Base-by-base conservation (phyloP, 768 basidiomycete species). In the Coprinopsis cinerea region DNA sequence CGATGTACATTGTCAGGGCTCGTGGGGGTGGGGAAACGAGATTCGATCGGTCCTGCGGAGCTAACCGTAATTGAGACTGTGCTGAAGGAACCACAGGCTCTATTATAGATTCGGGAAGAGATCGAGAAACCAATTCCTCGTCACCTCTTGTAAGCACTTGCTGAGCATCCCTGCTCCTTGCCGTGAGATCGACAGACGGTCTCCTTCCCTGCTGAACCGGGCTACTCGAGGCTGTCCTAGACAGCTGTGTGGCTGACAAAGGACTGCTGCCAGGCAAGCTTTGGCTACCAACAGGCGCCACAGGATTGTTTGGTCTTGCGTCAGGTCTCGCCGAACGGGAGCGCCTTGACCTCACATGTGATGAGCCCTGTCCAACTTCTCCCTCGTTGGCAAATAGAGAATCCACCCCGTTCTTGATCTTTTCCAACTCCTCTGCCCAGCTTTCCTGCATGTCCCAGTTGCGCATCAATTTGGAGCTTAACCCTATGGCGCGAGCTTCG, bases 1-100 rank as follows among this genome's bases (percentile, higher is more conserved):
- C 82, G 30, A 85, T 73, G 57, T 82, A 88, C 62, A 87, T 82
- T 1, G 88, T 89, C 30, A 91, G 59, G 1, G 88, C 85, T 32
- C 86, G 76, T 1, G 88, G 86, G 7, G 88, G 75, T 23, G 81
- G 85, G 0, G 86, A 67, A 47, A 89, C 66, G 25, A 88, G 74
- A 41, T 74, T 64, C 35, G 72, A 71, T 22, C 83, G 60, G 51
- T 66, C 78, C 60, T 78, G 61, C 15, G 77, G 74, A n/a, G 79
- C 77, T 47, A 73, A 69, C 51, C 73, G 15, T 55, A 53, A 24
- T n/a, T 36, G 32, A 27, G 53, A 27, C 51, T 43, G 41, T 22
- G 23, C 23, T 11, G 23, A 23, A 23, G 41, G 24, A 43, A 6
- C 17, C 7, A 11, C 17, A 4, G 9, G 6, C 24, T 43, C 22